Percentiles rank a stretch among this genome's conserved stretches.
These are phyloP conservation scores for Onygenales sp. DNA, from an alignment of 2,329 filamentous ascomycete genomes.

Conservation along the genomic window DNA sequence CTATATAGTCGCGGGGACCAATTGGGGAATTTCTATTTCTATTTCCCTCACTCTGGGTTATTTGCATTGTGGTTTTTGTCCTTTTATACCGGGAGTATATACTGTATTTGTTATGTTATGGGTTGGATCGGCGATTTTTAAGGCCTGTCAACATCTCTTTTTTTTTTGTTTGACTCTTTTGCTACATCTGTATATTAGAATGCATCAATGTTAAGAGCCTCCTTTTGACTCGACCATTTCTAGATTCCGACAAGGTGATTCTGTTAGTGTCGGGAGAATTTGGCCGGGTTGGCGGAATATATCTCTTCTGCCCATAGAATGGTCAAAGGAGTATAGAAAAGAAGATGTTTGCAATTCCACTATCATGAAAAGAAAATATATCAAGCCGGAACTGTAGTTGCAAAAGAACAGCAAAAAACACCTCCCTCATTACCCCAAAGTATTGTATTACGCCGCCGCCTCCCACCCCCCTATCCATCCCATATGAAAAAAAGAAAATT, in stretches of 20 bases:
- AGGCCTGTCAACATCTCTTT: background rate
- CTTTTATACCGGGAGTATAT: slow-evolving; percentile 2
- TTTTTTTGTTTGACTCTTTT: background rate
- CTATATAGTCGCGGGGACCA: background rate
- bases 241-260: too few species aligned
- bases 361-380: too few species aligned
- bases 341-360: too few species aligned
- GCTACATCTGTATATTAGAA: background rate
- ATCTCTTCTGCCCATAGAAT: too few species aligned
- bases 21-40: background rate
- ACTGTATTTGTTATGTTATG: background rate
- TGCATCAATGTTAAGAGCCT: background rate
- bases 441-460: too few species aligned
- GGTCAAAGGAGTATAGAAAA: too few species aligned
- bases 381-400: too few species aligned
- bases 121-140: background rate
- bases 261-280: background rate
- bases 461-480: too few species aligned
- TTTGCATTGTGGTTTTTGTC: background rate
- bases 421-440: too few species aligned
- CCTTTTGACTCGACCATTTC: background rate
- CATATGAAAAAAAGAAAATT: background rate
- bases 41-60: background rate
- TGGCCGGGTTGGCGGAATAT: too few species aligned
- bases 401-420: too few species aligned